Conservation (phyloP, 1,139 yeast species). For the Debaryomyces subglobosus region DNA sequence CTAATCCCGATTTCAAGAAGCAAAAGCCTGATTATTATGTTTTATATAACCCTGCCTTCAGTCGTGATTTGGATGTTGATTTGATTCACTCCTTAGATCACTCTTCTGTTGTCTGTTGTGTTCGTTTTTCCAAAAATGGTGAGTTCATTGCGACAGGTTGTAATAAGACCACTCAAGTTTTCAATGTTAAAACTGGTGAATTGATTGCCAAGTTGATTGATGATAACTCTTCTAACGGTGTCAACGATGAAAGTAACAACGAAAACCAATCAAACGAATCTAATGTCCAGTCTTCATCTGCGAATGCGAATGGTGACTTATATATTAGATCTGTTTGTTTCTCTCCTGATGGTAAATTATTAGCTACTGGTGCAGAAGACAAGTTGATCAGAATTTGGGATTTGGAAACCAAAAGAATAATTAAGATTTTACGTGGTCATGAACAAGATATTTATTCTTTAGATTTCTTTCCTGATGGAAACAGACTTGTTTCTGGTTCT, state of each 20-base stretch:
- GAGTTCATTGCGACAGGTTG: slow-evolving; percentile 96
- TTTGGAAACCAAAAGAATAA: slow-evolving; percentile 80
- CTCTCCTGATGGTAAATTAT: slow-evolving; percentile 92
- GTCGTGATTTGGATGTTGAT: slow-evolving; percentile 74
- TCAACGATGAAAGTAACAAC: slow-evolving; percentile 36
- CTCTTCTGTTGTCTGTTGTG: slow-evolving; percentile 95
- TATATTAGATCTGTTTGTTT: slow-evolving; percentile 95
- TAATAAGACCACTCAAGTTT: slow-evolving; percentile 93
- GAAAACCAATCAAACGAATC: slow-evolving; percentile 21
- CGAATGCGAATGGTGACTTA: slow-evolving; percentile 71
- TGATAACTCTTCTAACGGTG: slow-evolving; percentile 56
- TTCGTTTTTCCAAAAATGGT: slow-evolving; percentile 89
- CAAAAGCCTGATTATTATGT: slow-evolving; percentile 88
- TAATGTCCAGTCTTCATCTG: slow-evolving; percentile 27
- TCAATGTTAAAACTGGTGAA: slow-evolving; percentile 90
- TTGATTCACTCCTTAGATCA: slow-evolving; percentile 90
- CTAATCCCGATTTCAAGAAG: slow-evolving; percentile 78
- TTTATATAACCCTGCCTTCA: slow-evolving; percentile 85
- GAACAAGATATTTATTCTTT: slow-evolving; percentile 97
- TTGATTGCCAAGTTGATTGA: slow-evolving; percentile 85
- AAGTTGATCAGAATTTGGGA: slow-evolving; percentile 97
- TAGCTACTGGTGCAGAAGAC: slow-evolving; percentile 99
- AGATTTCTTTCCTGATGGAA: slow-evolving; percentile 95
- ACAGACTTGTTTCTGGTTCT: slow-evolving; percentile 91
- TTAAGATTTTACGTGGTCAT: slow-evolving; percentile 89